phyloP scores from a whole-genome alignment of 441 rosid genomes.

The Gossypium davidsonii region DNA sequence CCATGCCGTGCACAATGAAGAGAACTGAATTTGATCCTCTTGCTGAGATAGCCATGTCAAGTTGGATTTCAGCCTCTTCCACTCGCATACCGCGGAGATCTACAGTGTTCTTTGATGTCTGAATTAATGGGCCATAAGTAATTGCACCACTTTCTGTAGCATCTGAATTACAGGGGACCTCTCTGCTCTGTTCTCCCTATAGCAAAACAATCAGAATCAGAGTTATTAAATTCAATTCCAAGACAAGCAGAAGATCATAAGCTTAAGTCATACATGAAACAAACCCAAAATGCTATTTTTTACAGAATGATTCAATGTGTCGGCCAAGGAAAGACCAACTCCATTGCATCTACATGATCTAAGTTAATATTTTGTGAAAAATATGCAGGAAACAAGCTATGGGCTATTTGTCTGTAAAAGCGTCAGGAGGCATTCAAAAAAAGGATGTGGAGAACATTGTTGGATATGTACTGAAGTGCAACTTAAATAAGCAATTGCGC shows the following conservation, averaged over 20 bases:
- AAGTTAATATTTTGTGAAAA: neutral
- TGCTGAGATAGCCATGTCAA: constrained; percentile 53
- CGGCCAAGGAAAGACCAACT: neutral
- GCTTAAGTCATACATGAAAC: neutral
- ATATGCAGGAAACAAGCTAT: neutral
- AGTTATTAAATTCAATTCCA: neutral
- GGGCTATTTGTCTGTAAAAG: neutral
- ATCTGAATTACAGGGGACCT: constrained; percentile 22
- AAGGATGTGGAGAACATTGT: neutral
- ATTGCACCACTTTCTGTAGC: constrained; percentile 24
- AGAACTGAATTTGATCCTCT: constrained; percentile 44
- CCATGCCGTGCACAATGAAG: constrained; percentile 77
- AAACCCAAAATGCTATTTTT: neutral
- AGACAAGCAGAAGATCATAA: neutral
- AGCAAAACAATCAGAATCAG: constrained; percentile 15
- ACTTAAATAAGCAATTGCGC: neutral
- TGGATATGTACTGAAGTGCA: neutral
- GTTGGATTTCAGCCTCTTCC: constrained; percentile 69
- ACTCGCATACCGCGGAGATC: constrained; percentile 79
- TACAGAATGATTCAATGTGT: neutral
- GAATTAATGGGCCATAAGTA: constrained; percentile 42
- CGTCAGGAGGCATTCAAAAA: neutral
- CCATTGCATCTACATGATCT: neutral
- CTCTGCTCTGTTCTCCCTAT: constrained; percentile 31
- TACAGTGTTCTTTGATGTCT: constrained; percentile 70